These are phyloP conservation scores for Pleodorina starrii DNA, from an alignment of 139 green algal species.

Conservation along the genomic window DNA sequence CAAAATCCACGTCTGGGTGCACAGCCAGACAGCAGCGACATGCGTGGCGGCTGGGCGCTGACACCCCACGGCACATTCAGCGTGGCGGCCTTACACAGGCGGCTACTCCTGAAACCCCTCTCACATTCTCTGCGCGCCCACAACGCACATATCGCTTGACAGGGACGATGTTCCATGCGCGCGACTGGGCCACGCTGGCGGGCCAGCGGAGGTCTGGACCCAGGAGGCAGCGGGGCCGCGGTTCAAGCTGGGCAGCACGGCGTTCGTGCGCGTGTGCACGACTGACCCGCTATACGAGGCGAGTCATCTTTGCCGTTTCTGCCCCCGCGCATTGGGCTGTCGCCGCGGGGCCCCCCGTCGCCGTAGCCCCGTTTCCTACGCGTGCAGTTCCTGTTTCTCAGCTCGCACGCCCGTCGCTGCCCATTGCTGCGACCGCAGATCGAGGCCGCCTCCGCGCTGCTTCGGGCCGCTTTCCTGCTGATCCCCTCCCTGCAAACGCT, in stretches of 20 bases:
- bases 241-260: conserved; percentile 35
- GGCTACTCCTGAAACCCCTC: no score
- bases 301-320: neutral
- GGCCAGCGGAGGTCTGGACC: neutral
- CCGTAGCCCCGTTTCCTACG: neutral
- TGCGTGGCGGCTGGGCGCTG: no score
- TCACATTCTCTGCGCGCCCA: no score
- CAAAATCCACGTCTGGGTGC: no score
- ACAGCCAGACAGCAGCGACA: no score
- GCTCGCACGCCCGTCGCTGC: neutral
- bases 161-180: conserved; percentile 42
- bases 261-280: conserved; percentile 35
- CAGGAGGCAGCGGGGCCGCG: conserved; percentile 8
- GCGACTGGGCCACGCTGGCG: neutral
- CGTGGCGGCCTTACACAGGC: no score
- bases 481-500: conserved; percentile 42
- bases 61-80: no score
- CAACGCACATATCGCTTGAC: neutral
- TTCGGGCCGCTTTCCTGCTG: conserved; percentile 45
- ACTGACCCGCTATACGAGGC: conserved; percentile 15
- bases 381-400: neutral
- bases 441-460: conserved; percentile 42
- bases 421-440: conserved; percentile 40
- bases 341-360: no score
- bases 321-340: neutral